A percentile compares a stretch with the other conserved stretches of the same genome.
Conservation (phyloP, 495 filamentous ascomycete species). For the Neurospora pannonica region DNA sequence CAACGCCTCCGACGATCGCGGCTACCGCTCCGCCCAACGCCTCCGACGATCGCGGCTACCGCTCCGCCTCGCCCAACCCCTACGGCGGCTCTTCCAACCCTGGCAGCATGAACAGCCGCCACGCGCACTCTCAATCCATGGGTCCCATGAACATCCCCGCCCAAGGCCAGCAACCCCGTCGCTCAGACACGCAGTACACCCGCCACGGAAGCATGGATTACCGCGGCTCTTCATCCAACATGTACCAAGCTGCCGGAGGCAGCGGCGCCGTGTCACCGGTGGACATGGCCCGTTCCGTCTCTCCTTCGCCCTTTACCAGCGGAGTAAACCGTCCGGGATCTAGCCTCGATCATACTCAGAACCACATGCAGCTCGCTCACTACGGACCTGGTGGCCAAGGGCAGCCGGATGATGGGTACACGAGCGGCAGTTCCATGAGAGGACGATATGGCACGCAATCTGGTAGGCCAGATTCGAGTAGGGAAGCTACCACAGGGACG, state of each 20-base stretch:
- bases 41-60: constrained; percentile 19
- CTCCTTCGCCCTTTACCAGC: constrained; percentile 34
- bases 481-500: constrained; percentile 26
- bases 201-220: not conserved
- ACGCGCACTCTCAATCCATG: constrained; percentile 14
- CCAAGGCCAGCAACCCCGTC: not conserved
- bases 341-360: not conserved
- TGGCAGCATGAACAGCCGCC: not conserved
- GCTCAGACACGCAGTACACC: not conserved
- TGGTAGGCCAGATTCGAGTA: constrained; percentile 26
- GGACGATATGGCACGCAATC: constrained; percentile 1
- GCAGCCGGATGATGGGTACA: not conserved
- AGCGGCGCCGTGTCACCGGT: constrained; percentile 37
- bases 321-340: not conserved
- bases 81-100: constrained; percentile 27
- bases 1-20: constrained; percentile 23
- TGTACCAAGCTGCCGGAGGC: constrained; percentile 25
- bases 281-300: constrained; percentile 35
- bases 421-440: not conserved
- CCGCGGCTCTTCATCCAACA: not conserved
- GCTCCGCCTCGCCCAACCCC: constrained; percentile 43
- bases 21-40: constrained; percentile 30
- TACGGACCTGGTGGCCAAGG: not conserved
- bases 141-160: constrained; percentile 3
- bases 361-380: not conserved